Base-by-base conservation (phyloP, 345 rosid genomes). In the Ailanthus altissimus region DNA sequence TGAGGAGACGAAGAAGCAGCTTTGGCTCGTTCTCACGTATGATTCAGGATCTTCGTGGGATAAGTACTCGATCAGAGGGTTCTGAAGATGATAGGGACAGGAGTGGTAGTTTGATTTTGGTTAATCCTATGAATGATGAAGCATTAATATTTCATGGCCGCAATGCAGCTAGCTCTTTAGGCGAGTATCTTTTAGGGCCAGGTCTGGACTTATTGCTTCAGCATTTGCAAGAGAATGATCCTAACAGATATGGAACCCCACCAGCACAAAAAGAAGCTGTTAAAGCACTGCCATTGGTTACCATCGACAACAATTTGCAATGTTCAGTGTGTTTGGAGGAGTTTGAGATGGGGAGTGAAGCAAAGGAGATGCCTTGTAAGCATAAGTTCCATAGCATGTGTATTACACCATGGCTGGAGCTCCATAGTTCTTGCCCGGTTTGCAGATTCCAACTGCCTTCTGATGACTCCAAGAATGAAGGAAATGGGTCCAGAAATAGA, bases 381-480 rank as follows among this genome's bases (percentile, higher is more conserved):
- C 93, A 91, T 65, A 86, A 85, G 72, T 91, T 89, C 74, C 93
- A 91, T 72, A n/a, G 26, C 25, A 77, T 9, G 5, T 91, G 95
- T 42, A 85, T 91, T 73, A 38, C 78, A 58, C 87, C 89, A 0
- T 91, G 95, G 95, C 89, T 91, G 0, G 86, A 84, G 63, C 83
- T 83, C 68, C 93, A 88, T 66, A 80, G 92, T 67, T 88, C 93
- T 21, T 91, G 93, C 71, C 93, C 95, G 0, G 78, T 89, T 56
- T 89, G 93, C 78, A 81, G 93, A 69, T 84, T 63, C 75, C 80
- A 80, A 46, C 77, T 88, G 53, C 88, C 84, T 43, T 59, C 61
- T 38, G 83, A 84, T 58, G 76, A 82, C 21, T 68, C 80, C 12
- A 78, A 63, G 73, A 61, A 32, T 20, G 78, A 78, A 67, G 59